Conservation (phyloP, 2,329 filamentous ascomycete genomes). For the Neonectria ditissima region DNA sequence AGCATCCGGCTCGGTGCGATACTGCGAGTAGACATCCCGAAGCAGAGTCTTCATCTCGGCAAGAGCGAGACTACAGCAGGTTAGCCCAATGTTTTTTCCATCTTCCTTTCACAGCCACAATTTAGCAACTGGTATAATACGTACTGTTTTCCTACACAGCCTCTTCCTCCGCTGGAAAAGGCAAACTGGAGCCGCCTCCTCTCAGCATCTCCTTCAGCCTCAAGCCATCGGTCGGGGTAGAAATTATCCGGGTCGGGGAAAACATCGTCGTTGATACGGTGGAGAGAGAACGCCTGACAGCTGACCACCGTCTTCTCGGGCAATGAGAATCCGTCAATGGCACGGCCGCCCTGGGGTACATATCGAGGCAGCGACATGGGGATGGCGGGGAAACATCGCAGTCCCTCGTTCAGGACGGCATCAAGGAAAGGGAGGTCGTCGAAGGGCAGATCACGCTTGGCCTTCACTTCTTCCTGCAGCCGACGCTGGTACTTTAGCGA, state of each 20-base stretch:
- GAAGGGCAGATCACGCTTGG: slow-evolving; percentile 53
- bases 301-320: slow-evolving; percentile 68
- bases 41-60: slow-evolving; percentile 77
- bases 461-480: slow-evolving; percentile 64
- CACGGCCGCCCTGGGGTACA: slow-evolving; percentile 65
- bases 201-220: slow-evolving; percentile 78
- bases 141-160: slow-evolving; percentile 76
- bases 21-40: slow-evolving; percentile 70
- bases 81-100: slow-evolving; percentile 25
- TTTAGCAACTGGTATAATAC: slow-evolving; percentile 49
- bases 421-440: slow-evolving; percentile 71
- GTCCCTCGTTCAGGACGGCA: slow-evolving; percentile 71
- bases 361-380: slow-evolving; percentile 75
- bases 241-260: slow-evolving; percentile 85
- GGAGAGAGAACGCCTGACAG: slow-evolving; percentile 70
- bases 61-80: slow-evolving; percentile 62
- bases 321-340: slow-evolving; percentile 66
- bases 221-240: slow-evolving; percentile 86
- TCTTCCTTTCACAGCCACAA: not conserved
- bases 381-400: slow-evolving; percentile 73
- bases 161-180: slow-evolving; percentile 73
- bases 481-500: slow-evolving; percentile 63
- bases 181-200: slow-evolving; percentile 72
- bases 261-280: slow-evolving; percentile 70
- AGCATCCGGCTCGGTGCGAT: slow-evolving; percentile 65